Evolutionary conservation across 2,329 filamentous ascomycete genomes (phyloP), one percentile per base, ranked within the genome.

Genomic region (Fusarium lyarnte): DNA sequence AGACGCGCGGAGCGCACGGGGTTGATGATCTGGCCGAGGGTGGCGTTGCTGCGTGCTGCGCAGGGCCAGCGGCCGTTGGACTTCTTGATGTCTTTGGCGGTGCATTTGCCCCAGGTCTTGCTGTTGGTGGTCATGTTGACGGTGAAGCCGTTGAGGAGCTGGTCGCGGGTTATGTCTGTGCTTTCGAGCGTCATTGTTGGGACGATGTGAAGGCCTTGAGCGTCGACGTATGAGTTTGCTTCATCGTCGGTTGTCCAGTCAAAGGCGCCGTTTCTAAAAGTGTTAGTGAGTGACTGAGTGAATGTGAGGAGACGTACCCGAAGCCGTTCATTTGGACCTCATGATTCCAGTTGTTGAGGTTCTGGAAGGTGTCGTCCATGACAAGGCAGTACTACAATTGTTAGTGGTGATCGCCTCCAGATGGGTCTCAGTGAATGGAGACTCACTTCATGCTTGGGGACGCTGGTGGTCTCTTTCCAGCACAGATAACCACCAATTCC

Each of bases 241-340:
- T 78, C 66, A 69, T 87, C 85, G 11, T 77, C 79, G 5, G 86
- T 87, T 1, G 86, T 87, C 86, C 85, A 87, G 78, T 88, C 86
- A 76, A 88, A 88, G 35, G 84, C 80, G 12, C 84, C 84, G 14
- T 60, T 76, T 10, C 74, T 76, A 25, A 10, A 8, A 23, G 3
- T 51, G 33, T 75, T 19, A 76, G 63, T 42, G 1, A 8, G 14
- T 2, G 1, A 27, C 4, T 3, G 1, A 11, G 23, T 11, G 14
- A 23, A 4, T 4, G 3, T 3, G 17, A 19, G 5, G 13, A 4
- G 1, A 57, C 63, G 13, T 81, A 85, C 55, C 85, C 82, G 65
- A 80, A 84, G 1, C 79, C 84, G 43, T 79, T 77, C 46, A 82
- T 74, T 63, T 80, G 73, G 1, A 86, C 81, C 70, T 87, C 85